phyloP scores from a whole-genome alignment of 2,329 filamentous ascomycete species.

The Fusarium robinianum region DNA sequence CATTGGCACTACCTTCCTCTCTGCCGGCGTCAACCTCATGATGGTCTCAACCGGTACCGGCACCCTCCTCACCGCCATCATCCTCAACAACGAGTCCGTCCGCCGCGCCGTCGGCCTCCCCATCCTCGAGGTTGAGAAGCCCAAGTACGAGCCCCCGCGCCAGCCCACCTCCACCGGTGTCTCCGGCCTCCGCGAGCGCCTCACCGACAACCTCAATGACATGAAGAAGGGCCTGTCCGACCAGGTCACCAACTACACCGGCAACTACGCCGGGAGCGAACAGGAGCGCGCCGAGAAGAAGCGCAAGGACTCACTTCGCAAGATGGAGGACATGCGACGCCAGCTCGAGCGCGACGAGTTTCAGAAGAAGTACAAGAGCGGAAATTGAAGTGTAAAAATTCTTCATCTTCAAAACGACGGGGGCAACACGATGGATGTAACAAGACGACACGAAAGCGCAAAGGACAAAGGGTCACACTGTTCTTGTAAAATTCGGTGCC shows the following conservation, averaged over 20 bases:
- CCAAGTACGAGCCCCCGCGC: constrained; percentile 45
- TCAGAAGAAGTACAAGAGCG: constrained; percentile 48
- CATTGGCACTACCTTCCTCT: constrained; percentile 52
- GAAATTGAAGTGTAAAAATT: too few species aligned
- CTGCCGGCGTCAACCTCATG: constrained; percentile 56
- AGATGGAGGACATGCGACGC: constrained; percentile 43
- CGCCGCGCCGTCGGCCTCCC: constrained; percentile 48
- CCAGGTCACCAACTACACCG: constrained; percentile 42
- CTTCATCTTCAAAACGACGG: background rate
- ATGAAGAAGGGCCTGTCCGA: constrained; percentile 46
- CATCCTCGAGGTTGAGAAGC: constrained; percentile 36
- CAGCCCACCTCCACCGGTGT: constrained; percentile 25
- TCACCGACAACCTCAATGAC: constrained; percentile 42
- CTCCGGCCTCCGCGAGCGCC: constrained; percentile 38
- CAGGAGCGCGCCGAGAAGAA: constrained; percentile 43
- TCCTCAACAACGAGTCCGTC: constrained; percentile 46
- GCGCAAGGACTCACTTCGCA: constrained; percentile 41
- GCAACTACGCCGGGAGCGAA: constrained; percentile 40
- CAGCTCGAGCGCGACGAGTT: constrained; percentile 46
- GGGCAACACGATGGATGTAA: background rate
- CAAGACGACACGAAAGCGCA: background rate
- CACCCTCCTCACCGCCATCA: constrained; percentile 42
- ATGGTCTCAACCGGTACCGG: constrained; percentile 47
- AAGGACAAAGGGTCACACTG: background rate
- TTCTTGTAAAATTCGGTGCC: constrained; percentile 8